Evolutionary conservation across 306 rosid genomes (phyloP).

Genomic region (Acacia melanoxylon): DNA sequence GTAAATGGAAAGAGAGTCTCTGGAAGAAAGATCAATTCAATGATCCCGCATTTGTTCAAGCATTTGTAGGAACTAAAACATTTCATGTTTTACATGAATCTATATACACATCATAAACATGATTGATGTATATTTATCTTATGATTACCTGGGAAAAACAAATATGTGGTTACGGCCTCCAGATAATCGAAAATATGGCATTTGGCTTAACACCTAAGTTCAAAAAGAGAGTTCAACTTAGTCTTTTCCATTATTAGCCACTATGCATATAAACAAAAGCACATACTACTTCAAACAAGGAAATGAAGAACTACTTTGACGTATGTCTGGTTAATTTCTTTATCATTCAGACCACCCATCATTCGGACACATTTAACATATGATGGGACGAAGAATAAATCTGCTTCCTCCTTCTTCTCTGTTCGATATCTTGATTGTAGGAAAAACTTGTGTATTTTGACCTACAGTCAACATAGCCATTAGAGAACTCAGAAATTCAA

Average conservation of each 20-base stretch:
- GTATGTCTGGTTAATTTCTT: constrained; percentile 73
- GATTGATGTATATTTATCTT: background rate
- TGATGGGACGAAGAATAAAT: constrained; percentile 86
- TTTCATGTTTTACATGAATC: background rate
- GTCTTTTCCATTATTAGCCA: constrained; percentile 14
- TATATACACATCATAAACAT: background rate
- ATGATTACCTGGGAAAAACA: constrained; percentile 84
- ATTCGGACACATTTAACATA: constrained; percentile 87
- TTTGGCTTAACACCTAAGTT: constrained; percentile 78
- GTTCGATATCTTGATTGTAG: constrained; percentile 65
- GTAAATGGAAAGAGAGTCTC: background rate
- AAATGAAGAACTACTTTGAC: constrained; percentile 52
- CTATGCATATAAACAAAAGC: background rate
- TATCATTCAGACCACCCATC: constrained; percentile 89
- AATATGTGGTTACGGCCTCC: constrained; percentile 94
- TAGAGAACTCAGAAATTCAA: background rate
- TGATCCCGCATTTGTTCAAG: background rate
- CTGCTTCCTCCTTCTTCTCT: constrained; percentile 80
- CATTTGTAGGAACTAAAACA: background rate
- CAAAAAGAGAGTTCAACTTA: constrained; percentile 14
- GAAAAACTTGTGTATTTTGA: constrained; percentile 86
- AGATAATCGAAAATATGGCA: constrained; percentile 92
- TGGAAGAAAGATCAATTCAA: background rate
- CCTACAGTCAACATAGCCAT: constrained; percentile 47
- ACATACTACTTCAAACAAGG: constrained; percentile 12